Percentiles rank a stretch among this genome's conserved stretches.
Evolutionary conservation across 2,329 filamentous ascomycete species (phyloP).

Genomic region (Nemania sp.): DNA sequence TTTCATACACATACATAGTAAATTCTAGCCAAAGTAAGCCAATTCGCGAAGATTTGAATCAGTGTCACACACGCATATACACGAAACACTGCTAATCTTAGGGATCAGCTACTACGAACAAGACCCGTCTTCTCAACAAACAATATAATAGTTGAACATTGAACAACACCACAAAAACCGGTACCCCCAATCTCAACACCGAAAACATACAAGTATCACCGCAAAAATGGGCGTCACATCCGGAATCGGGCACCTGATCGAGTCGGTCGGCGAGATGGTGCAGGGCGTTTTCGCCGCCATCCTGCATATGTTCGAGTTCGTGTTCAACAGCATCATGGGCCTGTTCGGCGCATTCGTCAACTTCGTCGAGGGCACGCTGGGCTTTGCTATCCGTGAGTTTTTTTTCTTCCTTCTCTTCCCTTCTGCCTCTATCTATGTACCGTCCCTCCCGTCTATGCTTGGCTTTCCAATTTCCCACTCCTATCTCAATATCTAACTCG

Average conservation of each 20-base stretch:
- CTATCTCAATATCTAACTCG: too few species aligned
- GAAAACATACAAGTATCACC: neutral
- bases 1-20: too few species aligned
- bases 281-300: slow-evolving; percentile 32
- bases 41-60: too few species aligned
- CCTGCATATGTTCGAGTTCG: slow-evolving; percentile 32
- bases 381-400: slow-evolving; percentile 39
- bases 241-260: slow-evolving; percentile 36
- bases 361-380: slow-evolving; percentile 39
- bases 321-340: slow-evolving; percentile 29
- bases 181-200: neutral
- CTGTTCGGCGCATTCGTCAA: slow-evolving; percentile 30
- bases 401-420: neutral
- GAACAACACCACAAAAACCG: neutral
- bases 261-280: slow-evolving; percentile 33
- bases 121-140: too few species aligned
- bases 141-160: too few species aligned
- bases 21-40: too few species aligned
- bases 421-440: neutral
- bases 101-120: too few species aligned
- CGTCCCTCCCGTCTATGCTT: neutral
- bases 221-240: slow-evolving; percentile 37
- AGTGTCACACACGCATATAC: too few species aligned
- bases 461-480: too few species aligned
- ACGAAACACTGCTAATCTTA: too few species aligned